Evolutionary conservation across 805 yeast species (phyloP), one percentile per base, ranked within the genome.

Genomic region (Wickerhamiella alocasiicola): DNA sequence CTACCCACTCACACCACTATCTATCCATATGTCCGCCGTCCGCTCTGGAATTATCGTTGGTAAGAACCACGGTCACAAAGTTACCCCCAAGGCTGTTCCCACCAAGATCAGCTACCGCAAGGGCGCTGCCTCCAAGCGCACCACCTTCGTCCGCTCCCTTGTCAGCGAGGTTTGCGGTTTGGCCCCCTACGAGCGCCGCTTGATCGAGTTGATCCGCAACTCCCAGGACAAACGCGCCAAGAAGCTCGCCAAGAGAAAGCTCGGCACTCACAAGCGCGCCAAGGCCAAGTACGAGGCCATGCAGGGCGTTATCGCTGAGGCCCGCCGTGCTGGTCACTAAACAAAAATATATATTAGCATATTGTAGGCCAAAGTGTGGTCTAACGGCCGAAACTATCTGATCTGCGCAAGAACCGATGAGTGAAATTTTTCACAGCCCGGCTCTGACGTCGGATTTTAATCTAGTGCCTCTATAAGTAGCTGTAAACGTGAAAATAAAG

Each of bases 201-300:
- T 91, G 68, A 81, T 93, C 64, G 99, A 91, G 76, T 78, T 91
- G 74, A 78, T 91, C 81, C 91, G 98, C 80, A 91, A 93, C 76
- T 87, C 95, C 68, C 95, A 95, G 79, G 99, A 91, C 76, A 91
- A 91, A 94, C 91, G 97, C 78, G 98, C 99, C 59, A 83, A 91
- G 84, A 91, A 91, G 85, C 85, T 91, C 66, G 96, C 97, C 57
- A 91, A 91, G 91, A 91, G 83, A 94, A 88, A 62, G 65, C 83
- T 91, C 66, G 99, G 99, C 74, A 84, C 98, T 62, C 94, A 88
- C 81, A 79, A 78, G 76, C 93, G 99, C 78, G 96, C 97, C 63
- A 83, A 84, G 82, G 91, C 84, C 69, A 91, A 91, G 87, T 94
- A 91, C 67, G 99, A 91, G 74, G 95, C 87, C 73, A 81, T 93